Evolutionary conservation across 352 stramenopile genomes (phyloP).

Genomic region (Peronospora destructor): DNA sequence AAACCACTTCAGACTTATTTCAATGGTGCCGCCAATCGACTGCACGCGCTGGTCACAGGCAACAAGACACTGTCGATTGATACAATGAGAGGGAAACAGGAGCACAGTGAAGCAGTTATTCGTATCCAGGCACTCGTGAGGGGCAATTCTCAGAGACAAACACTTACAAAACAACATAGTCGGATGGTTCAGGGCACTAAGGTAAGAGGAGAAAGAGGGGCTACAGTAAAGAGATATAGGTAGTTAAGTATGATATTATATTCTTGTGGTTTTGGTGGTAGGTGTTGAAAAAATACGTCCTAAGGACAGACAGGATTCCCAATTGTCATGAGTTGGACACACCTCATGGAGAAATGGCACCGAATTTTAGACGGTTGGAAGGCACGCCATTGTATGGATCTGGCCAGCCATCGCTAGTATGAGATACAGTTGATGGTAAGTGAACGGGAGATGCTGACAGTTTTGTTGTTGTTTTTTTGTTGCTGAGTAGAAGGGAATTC

Average conservation of each 20-base stretch:
- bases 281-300: conserved; percentile 79
- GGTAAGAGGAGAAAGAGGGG: conserved; percentile 19
- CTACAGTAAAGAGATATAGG: neutral
- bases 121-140: conserved; percentile 69
- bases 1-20: conserved; percentile 24
- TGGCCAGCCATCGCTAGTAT: conserved; percentile 67
- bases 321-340: conserved; percentile 71
- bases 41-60: conserved; percentile 36
- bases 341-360: conserved; percentile 51
- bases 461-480: conserved; percentile 9
- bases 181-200: conserved; percentile 66
- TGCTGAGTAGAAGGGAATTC: conserved; percentile 52
- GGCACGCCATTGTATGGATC: conserved; percentile 64
- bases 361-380: conserved; percentile 74
- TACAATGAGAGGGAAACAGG: conserved; percentile 10
- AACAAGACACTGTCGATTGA: conserved; percentile 16
- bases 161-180: conserved; percentile 45
- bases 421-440: neutral
- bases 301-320: conserved; percentile 77
- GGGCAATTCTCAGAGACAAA: conserved; percentile 44
- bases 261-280: conserved; percentile 6
- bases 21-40: conserved; percentile 30
- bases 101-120: conserved; percentile 42
- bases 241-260: neutral
- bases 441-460: neutral